Evolutionary conservation across 2,329 filamentous ascomycete species (phyloP).

Genomic region (Trichophyton rubrum): DNA sequence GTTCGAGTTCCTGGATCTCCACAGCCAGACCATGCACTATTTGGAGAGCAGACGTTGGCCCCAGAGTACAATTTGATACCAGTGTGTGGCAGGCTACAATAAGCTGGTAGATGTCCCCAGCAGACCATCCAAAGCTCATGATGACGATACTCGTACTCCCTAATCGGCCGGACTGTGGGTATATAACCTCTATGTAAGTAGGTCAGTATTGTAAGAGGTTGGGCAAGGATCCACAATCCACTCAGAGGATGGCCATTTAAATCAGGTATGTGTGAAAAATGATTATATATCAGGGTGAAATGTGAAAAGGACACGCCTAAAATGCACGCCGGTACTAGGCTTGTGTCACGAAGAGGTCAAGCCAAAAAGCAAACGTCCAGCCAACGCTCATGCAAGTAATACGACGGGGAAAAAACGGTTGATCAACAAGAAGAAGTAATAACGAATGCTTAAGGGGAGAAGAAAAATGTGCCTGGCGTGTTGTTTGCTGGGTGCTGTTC

Average conservation of each 20-base stretch:
- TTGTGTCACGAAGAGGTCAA: background rate
- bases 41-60: conserved; percentile 9
- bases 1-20: conserved; percentile 10
- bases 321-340: too few relatives aligned
- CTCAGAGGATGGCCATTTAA: background rate
- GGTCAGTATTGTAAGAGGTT: background rate
- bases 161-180: background rate
- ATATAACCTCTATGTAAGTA: background rate
- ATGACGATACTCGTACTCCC: background rate
- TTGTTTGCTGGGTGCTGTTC: background rate
- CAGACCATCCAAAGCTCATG: conserved; percentile 14
- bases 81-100: conserved; percentile 10
- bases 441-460: background rate
- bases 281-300: background rate
- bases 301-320: background rate
- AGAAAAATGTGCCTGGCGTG: background rate
- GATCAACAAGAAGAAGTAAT: background rate
- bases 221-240: background rate
- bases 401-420: background rate
- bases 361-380: background rate
- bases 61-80: conserved; percentile 10
- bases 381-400: background rate
- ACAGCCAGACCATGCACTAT: conserved; percentile 6
- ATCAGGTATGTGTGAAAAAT: background rate
- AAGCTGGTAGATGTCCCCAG: conserved; percentile 12